A percentile compares a stretch with the other conserved stretches of the same genome.
Evolutionary conservation across 1,139 yeast genomes (phyloP).

Genomic region (Yamadazyma diospyri): DNA sequence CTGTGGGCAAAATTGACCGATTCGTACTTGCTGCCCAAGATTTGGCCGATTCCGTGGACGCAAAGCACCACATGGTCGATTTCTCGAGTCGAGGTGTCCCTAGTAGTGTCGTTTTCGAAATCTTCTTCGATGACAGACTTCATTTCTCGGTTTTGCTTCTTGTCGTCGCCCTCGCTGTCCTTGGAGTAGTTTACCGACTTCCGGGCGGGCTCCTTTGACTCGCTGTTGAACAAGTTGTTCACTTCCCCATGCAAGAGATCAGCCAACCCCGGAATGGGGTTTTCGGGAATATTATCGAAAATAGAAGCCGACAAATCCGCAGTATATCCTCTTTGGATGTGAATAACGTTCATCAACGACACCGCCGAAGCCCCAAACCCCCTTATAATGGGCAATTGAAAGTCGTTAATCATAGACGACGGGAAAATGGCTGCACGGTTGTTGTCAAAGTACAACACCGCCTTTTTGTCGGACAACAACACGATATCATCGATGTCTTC

Average conservation of each 20-base stretch:
- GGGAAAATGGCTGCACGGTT: conserved; percentile 39
- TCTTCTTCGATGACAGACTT: conserved; percentile 52
- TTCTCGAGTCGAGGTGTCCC: conserved; percentile 41
- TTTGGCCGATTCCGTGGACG: conserved; percentile 93
- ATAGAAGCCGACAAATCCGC: conserved; percentile 26
- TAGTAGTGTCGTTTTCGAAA: conserved; percentile 37
- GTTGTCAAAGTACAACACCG: conserved; percentile 31
- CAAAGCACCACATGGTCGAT: conserved; percentile 81
- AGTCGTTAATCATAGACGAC: conserved; percentile 26
- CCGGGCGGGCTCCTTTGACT: conserved; percentile 12
- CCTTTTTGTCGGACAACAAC: conserved; percentile 27
- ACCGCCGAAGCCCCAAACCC: conserved; percentile 32
- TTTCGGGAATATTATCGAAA: conserved; percentile 26
- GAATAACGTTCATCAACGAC: conserved; percentile 32
- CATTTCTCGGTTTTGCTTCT: conserved; percentile 24
- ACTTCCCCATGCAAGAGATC: conserved; percentile 34
- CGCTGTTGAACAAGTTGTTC: conserved; percentile 16
- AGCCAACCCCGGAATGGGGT: conserved; percentile 24
- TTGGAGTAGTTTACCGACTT: conserved; percentile 13
- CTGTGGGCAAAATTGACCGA: conserved; percentile 86
- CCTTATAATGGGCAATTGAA: conserved; percentile 38
- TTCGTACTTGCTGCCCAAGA: conserved; percentile 73
- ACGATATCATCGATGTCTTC: conserved; percentile 28
- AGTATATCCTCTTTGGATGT: conserved; percentile 37
- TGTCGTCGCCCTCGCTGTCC: conserved; percentile 11